Evolutionary conservation across 768 basidiomycete genomes (phyloP), one percentile per base, ranked within the genome.

Genomic region (Lyophyllum decastes): DNA sequence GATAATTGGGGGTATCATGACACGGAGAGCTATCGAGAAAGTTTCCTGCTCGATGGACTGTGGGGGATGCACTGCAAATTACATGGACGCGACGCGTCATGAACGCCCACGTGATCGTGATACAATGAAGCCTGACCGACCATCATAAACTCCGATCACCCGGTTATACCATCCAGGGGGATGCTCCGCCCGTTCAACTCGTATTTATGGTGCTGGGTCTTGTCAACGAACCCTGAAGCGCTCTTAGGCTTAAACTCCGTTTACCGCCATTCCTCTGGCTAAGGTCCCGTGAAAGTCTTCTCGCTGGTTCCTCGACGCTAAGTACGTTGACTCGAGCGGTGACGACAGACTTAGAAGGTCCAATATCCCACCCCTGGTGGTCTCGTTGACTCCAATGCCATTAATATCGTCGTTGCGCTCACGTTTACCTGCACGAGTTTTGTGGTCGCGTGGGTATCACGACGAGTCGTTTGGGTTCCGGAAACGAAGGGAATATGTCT

Each of bases 391-490:
- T 12, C 10, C 25, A 38, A 48, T 49, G 25, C 11, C 45, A 10
- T 48, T 35, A 27, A n/a, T 54, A 21, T 58, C 16, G 19, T 30
- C 60, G 2, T 17, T 55, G 40, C 49, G 57, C 21, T 44, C 35
- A 16, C 40, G 26, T 48, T n/a, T 33, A 35, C 43, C 40, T n/a
- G 46, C 19, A 10, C 25, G 21, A 21, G 34, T 41, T n/a, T 17
- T 50, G 49, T 43, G 41, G 24, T 26, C 35, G 41, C 72, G 77
- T 44, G 45, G 44, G 21, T 92, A 92, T 72, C 90, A 92, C 60
- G 90, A 92, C 71, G 84, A 89, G 60, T 91, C 89, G 2, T 92
- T 88, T 67, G 90, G 90, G 1, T 92, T 87, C 65, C 78, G 90
- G 35, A 84, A 87, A 68, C 78, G 82, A 0, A 79, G 82, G 54